Conservation (phyloP, 1,284 basidiomycete genomes). For the Rhodotorula sp. region DNA sequence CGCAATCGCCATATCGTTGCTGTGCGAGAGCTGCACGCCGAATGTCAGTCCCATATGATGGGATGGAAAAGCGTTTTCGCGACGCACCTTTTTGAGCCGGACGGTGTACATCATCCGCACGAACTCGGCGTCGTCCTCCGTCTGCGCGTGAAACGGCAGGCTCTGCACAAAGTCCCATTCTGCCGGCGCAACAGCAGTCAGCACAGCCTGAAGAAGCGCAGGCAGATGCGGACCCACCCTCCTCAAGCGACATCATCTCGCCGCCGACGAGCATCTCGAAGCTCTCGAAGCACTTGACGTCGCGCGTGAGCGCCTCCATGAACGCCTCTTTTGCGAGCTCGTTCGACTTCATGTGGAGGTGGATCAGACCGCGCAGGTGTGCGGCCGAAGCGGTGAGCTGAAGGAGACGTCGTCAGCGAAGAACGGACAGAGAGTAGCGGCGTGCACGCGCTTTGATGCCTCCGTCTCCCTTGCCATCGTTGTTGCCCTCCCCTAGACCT, state of each 20-base stretch:
- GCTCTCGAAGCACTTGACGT: conserved; percentile 96
- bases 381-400: conserved; percentile 95
- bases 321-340: conserved; percentile 89
- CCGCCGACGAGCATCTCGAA: conserved; percentile 86
- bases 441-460: conserved; percentile 48
- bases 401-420: not conserved
- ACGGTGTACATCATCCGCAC: conserved; percentile 88
- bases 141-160: conserved; percentile 78
- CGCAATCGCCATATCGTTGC: conserved; percentile 73
- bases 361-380: conserved; percentile 84
- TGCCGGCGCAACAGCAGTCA: conserved; percentile 48
- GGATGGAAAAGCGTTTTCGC: too few species aligned
- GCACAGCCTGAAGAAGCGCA: conserved; percentile 7
- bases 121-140: conserved; percentile 80
- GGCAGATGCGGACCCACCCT: conserved; percentile 60
- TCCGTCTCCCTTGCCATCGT: conserved; percentile 45
- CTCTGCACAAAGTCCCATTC: conserved; percentile 94
- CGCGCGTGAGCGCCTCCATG: conserved; percentile 88
- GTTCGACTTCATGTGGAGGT: conserved; percentile 86
- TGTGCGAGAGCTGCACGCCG: conserved; percentile 66
- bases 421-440: too few species aligned
- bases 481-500: not conserved
- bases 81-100: conserved; percentile 71
- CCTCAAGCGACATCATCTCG: conserved; percentile 88
- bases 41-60: too few species aligned